These are phyloP conservation scores for Epithemia pelagica DNA, from an alignment of 108 stramenopile genomes.

Conservation along the genomic window DNA sequence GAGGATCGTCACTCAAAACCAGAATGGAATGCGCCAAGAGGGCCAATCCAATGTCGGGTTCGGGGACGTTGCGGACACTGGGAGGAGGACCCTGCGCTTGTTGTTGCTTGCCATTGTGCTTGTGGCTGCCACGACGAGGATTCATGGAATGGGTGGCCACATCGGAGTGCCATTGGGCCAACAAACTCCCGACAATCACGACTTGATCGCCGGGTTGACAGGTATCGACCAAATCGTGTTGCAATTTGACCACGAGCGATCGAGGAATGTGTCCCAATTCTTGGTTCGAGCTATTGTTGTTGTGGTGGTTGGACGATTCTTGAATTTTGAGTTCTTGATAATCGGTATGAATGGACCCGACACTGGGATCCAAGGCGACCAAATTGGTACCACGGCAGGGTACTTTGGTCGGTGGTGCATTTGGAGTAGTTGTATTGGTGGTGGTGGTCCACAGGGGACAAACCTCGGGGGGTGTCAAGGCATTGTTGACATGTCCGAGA, in stretches of 20 bases:
- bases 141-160: too few relatives aligned
- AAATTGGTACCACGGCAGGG: constrained; percentile 62
- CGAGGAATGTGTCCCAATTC: constrained; percentile 84
- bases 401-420: not conserved
- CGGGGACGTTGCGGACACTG: constrained; percentile 28
- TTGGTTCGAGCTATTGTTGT: constrained; percentile 34
- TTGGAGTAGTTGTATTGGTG: not conserved
- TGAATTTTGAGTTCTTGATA: constrained; percentile 99
- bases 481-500: constrained; percentile 82
- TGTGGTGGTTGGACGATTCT: constrained; percentile 86
- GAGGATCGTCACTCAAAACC: constrained; percentile 26
- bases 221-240: constrained; percentile 91
- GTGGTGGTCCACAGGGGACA: constrained; percentile 47
- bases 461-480: constrained; percentile 57
- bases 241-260: constrained; percentile 79
- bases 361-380: constrained; percentile 26
- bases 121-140: too few relatives aligned
- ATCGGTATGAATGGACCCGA: constrained; percentile 63
- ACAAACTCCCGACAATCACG: constrained; percentile 81
- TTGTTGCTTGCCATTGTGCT: not conserved
- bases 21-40: constrained; percentile 84
- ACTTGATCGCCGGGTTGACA: constrained; percentile 98
- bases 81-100: too few relatives aligned
- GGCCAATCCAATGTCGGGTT: constrained; percentile 85
- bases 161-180: constrained; percentile 82